Base-by-base conservation (phyloP, 208 protist species). In the Wallacemonas collosoma region DNA sequence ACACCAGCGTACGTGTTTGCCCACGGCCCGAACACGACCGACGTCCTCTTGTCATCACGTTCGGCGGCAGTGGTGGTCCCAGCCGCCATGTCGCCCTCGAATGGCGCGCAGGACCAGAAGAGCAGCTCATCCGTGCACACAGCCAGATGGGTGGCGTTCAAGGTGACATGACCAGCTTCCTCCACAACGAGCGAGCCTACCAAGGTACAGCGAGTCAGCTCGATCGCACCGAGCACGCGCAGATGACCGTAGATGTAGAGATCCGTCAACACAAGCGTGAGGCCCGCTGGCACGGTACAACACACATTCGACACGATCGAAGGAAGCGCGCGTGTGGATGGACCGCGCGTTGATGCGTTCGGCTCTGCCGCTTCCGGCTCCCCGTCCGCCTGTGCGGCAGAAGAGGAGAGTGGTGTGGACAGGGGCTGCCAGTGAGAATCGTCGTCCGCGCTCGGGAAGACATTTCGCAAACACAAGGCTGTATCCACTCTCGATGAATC, bases 181-280 rank as follows among this genome's bases (percentile, higher is more conserved):
- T 93, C 90, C 15, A 72, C 64, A 17, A 65, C 56, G 50, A 93
- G 60, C 2, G 80, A 72, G 48, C 90, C 90, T 38, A 91, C 68
- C 40, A 95, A 77, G 3, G 73, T 73, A 74, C 90, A 95, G 65
- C 86, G 66, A 11, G 75, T 17, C n/a, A 95, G 75, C 48, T 72
- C 67, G 39, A 95, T 68, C 12, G 57, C 45, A 39, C 90, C 90
- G 17, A 86, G 64, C 3, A 95, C 83, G 43, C 58, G 79, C 35
- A 95, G 68, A 45, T 86, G 79, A 0, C 77, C 87, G 69, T 90
- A 88, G 12, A 95, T 50, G 58, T 70, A 76, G 51, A 91, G 15
- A 44, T 91, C 56, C 38, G 65, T 62, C 9, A 90, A 68, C 15
- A 73, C 76, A 51, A 95, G 69, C 26, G 82, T 79, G 41, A 80